Evolutionary conservation across 1,284 basidiomycete genomes (phyloP).

Genomic region (Kwoniella shivajii): DNA sequence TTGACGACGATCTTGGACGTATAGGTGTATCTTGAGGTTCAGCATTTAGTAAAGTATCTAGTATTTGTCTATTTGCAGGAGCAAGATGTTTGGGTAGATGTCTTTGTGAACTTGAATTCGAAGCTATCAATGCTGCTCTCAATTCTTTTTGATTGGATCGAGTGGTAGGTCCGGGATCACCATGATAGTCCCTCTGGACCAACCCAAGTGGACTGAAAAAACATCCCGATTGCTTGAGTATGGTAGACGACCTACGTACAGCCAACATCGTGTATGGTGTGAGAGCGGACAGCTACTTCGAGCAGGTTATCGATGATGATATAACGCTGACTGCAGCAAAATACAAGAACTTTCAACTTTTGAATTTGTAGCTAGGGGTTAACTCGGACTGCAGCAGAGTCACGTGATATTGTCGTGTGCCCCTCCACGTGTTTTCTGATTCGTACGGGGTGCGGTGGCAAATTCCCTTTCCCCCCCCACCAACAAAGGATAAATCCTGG

Average conservation of each 20-base stretch:
- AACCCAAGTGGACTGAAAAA: background rate
- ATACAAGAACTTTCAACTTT: no score
- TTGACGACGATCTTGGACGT: background rate
- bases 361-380: no score
- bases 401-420: no score
- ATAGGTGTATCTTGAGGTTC: background rate
- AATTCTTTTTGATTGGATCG: slow-evolving; percentile 11
- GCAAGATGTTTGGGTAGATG: background rate
- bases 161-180: slow-evolving; percentile 29
- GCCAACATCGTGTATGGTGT: no score
- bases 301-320: no score
- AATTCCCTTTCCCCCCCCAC: no score
- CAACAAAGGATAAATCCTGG: no score
- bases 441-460: no score
- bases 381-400: no score
- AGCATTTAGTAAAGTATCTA: slow-evolving; percentile 1
- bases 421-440: no score
- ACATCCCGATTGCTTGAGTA: background rate
- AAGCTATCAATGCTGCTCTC: background rate
- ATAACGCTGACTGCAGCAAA: no score
- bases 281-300: no score
- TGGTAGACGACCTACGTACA: background rate
- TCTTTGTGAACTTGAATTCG: background rate
- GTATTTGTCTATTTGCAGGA: background rate
- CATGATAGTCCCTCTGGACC: slow-evolving; percentile 16